Conservation (phyloP, 75 land plant species). For the Sequoiadendron giganteum region DNA sequence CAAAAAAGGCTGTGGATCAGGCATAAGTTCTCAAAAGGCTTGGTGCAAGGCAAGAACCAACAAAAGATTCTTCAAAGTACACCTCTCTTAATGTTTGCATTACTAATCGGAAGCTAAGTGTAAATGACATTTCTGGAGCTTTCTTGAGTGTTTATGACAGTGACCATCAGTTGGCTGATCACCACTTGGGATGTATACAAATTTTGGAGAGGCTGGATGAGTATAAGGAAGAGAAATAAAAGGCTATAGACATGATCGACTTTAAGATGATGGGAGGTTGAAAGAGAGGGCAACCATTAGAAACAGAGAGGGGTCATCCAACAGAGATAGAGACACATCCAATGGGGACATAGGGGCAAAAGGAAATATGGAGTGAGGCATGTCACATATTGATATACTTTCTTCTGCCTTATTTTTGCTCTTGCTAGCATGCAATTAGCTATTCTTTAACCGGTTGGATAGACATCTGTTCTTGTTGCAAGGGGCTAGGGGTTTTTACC, state of each 20-base stretch:
- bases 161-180: conserved; percentile 95
- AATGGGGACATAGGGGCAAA: too few species aligned
- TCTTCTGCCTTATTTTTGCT: too few species aligned
- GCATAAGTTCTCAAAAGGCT: conserved; percentile 95
- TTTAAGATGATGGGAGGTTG: too few species aligned
- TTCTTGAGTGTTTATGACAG: conserved; percentile 27
- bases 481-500: too few species aligned
- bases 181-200: conserved; percentile 94
- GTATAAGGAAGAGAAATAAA: conserved; percentile 73
- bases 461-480: too few species aligned
- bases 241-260: conserved; percentile 39
- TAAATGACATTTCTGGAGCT: conserved; percentile 99
- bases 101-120: conserved; percentile 97
- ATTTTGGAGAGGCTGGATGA: conserved; percentile 94
- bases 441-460: too few species aligned
- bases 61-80: conserved; percentile 64
- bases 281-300: too few species aligned
- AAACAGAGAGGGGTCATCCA: too few species aligned
- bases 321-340: too few species aligned
- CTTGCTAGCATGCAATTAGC: too few species aligned
- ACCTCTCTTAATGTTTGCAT: conserved; percentile 88
- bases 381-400: too few species aligned
- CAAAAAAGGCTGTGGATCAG: conserved; percentile 87
- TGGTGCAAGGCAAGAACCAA: conserved; percentile 73
- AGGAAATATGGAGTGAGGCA: too few species aligned